phyloP scores from a whole-genome alignment of 2,329 filamentous ascomycete species.

The Penicillium sp. region DNA sequence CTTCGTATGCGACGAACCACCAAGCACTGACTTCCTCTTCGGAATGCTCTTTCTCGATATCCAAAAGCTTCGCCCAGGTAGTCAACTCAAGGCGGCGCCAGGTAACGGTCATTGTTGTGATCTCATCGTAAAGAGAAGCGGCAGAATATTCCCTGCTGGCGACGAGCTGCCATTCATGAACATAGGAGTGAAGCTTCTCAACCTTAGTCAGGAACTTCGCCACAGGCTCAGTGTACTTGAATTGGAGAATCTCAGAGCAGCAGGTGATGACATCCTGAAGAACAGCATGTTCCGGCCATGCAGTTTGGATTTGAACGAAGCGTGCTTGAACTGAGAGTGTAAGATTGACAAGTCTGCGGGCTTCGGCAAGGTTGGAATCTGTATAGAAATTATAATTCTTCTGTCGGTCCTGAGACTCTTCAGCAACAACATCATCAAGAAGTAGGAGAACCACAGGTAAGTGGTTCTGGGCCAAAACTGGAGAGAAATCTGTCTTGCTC shows the following conservation, averaged over 20 bases:
- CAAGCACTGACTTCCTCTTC: slow-evolving; percentile 78
- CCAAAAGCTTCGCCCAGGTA: slow-evolving; percentile 87
- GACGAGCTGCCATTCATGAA: slow-evolving; percentile 95
- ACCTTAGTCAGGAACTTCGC: slow-evolving; percentile 82
- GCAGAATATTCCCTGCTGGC: slow-evolving; percentile 78
- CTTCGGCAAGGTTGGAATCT: slow-evolving; percentile 74
- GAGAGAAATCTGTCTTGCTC: slow-evolving; percentile 22
- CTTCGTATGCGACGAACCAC: slow-evolving; percentile 97
- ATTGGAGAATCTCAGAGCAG: slow-evolving; percentile 72
- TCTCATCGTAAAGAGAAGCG: slow-evolving; percentile 67
- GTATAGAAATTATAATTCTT: slow-evolving; percentile 84
- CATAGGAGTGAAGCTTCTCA: slow-evolving; percentile 80
- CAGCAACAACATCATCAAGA: slow-evolving; percentile 62
- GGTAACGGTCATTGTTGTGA: slow-evolving; percentile 78
- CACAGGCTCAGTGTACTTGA: slow-evolving; percentile 78
- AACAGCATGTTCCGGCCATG: slow-evolving; percentile 74
- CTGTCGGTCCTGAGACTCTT: slow-evolving; percentile 45
- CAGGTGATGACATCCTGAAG: slow-evolving; percentile 74
- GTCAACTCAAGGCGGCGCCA: slow-evolving; percentile 91
- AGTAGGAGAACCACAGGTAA: slow-evolving; percentile 67
- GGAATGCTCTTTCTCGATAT: slow-evolving; percentile 76
- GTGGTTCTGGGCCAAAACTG: slow-evolving; percentile 51
- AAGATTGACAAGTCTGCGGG: slow-evolving; percentile 69
- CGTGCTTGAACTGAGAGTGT: slow-evolving; percentile 68
- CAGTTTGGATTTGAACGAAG: slow-evolving; percentile 67